Base-by-base conservation (phyloP, 768 basidiomycete species). In the Lactarius vividus region DNA sequence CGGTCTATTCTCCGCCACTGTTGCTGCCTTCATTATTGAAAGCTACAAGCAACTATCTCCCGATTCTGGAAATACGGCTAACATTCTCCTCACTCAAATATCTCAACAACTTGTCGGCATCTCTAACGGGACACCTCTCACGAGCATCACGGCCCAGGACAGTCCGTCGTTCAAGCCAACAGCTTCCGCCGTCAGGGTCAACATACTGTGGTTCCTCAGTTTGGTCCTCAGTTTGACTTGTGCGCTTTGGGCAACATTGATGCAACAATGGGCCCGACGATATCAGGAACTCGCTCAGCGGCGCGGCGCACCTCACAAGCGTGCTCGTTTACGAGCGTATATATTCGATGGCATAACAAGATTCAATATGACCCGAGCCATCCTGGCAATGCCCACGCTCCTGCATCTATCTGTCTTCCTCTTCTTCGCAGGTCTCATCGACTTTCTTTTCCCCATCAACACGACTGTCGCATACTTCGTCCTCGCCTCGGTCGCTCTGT, bases 401-500 rank as follows among this genome's bases (percentile, higher is more conserved):
- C 31, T 68, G 8, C 64, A 66, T 13, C 11, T 65, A 42, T 60
- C 59, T 26, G 13, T 66, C 15, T 57, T 60, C 63, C 49, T 68
- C 33, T 68, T 61, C 44, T 37, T 61, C 20, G 42, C 23, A 0
- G 67, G 67, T 37, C 67, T 68, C 54, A 15, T 65, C 37, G 64
- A 68, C 35, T 68, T 68, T 37, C 64, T 68, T 42, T 13, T 57
- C n/a, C 42, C 44, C 13, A 44, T 65, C 35, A 52, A 61, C 59
- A 59, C 15, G 28, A 61, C 54, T 11, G 44, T 68, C 23, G 67
- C 67, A 2, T 56, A 60, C 54, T 57, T 33, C 55, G 23, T 49
- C 18, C 35, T 61, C 55, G 20, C 33, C n/a, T 67, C 35, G 59
- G n/a, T 67, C 23, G 26, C 29, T 5, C 33, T 53, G 7, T 40